Percentiles rank a stretch among this genome's conserved stretches.
These are phyloP conservation scores for Penicillium fuscoglaucum DNA, from an alignment of 2,329 filamentous ascomycete species.

Conservation along the genomic window DNA sequence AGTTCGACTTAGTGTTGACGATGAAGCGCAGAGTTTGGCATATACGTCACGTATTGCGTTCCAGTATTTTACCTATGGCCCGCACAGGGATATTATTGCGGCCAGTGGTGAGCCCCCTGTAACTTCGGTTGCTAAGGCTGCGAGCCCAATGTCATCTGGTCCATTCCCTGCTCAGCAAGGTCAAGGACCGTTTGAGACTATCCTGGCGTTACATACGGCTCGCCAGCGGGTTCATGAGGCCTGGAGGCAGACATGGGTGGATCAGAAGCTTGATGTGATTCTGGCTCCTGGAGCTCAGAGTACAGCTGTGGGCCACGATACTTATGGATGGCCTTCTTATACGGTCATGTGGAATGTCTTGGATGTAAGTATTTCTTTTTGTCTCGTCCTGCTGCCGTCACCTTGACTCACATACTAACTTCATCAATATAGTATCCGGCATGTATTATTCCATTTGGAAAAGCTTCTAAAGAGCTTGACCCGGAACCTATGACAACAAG, in stretches of 20 bases:
- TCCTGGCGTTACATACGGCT: slow-evolving; percentile 47
- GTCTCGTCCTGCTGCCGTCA: neutral
- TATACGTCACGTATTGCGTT: slow-evolving; percentile 39
- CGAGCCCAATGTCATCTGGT: slow-evolving; percentile 29
- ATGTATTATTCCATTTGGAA: slow-evolving; percentile 50
- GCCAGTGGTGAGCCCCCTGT: slow-evolving; percentile 49
- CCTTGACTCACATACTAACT: neutral
- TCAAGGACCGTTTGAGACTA: slow-evolving; percentile 38
- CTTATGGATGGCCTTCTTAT: slow-evolving; percentile 40
- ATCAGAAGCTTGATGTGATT: slow-evolving; percentile 52
- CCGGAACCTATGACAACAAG: slow-evolving; percentile 31
- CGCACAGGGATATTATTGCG: slow-evolving; percentile 33
- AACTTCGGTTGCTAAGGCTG: slow-evolving; percentile 37
- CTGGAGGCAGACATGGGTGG: slow-evolving; percentile 47
- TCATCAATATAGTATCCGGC: slow-evolving; percentile 48
- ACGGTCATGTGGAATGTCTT: slow-evolving; percentile 55
- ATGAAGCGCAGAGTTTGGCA: slow-evolving; percentile 21
- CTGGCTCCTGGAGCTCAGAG: slow-evolving; percentile 52
- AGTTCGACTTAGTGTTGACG: slow-evolving; percentile 39
- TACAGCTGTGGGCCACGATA: slow-evolving; percentile 55
- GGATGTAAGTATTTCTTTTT: slow-evolving; percentile 44
- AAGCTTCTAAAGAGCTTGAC: slow-evolving; percentile 46
- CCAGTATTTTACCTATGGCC: slow-evolving; percentile 42
- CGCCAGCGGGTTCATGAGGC: slow-evolving; percentile 35
- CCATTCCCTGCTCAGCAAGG: slow-evolving; percentile 30